Conservation (phyloP, 306 rosid species). For the Cucurbita ficifolia region DNA sequence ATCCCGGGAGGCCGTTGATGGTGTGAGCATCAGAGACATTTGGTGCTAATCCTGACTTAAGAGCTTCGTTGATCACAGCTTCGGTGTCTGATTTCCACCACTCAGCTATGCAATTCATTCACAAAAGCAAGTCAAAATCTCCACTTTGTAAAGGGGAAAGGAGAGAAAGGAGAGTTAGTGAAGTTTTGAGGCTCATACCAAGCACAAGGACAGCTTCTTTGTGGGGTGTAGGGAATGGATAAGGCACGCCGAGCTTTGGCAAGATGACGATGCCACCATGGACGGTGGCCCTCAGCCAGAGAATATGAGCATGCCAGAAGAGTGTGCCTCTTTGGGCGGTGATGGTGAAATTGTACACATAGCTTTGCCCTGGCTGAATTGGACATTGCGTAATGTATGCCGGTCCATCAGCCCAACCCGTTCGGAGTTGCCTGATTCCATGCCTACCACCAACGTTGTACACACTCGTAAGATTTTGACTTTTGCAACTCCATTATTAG, state of each 20-base stretch:
- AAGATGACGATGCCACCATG: slow-evolving; percentile 72
- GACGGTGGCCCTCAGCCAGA: slow-evolving; percentile 74
- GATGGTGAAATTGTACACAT: slow-evolving; percentile 68
- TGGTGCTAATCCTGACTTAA: slow-evolving; percentile 64
- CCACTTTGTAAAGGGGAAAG: background rate
- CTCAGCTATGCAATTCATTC: slow-evolving; percentile 32
- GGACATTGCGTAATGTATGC: slow-evolving; percentile 87
- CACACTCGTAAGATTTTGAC: background rate
- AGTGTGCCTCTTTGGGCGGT: slow-evolving; percentile 88
- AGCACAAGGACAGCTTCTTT: slow-evolving; percentile 49
- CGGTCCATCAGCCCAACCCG: slow-evolving; percentile 92
- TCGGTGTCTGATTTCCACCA: slow-evolving; percentile 98
- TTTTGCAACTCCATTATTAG: background rate
- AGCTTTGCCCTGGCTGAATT: slow-evolving; percentile 51
- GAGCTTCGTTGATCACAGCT: slow-evolving; percentile 68
- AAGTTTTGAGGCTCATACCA: slow-evolving; percentile 22
- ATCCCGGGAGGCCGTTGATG: slow-evolving; percentile 74
- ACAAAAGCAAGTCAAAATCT: background rate
- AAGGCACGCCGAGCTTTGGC: slow-evolving; percentile 77
- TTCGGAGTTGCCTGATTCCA: slow-evolving; percentile 59
- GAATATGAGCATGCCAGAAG: slow-evolving; percentile 77
- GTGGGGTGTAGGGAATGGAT: slow-evolving; percentile 77
- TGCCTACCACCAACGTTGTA: slow-evolving; percentile 33
- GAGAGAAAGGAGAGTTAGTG: background rate
- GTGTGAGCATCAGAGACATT: slow-evolving; percentile 89